Evolutionary conservation across 352 stramenopile genomes (phyloP).

Genomic region (Achlya hypogyna): DNA sequence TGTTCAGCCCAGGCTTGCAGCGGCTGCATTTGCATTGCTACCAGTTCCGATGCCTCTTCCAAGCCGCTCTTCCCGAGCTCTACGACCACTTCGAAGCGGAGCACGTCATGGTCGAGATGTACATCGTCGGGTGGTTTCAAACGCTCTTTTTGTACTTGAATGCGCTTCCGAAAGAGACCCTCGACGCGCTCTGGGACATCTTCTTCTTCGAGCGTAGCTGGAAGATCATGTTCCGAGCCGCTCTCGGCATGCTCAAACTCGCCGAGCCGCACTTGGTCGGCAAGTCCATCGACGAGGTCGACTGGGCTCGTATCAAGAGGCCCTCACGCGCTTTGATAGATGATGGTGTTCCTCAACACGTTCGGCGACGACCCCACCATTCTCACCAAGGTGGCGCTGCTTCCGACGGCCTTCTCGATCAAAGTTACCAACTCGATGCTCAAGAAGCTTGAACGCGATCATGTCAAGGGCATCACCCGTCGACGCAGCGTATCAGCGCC

Average conservation of each 20-base stretch:
- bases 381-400: slow-evolving; percentile 22
- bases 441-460: slow-evolving; percentile 37
- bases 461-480: neutral
- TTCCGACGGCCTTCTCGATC: slow-evolving; percentile 42
- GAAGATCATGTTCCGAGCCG: slow-evolving; percentile 76
- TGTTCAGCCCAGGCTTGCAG: slow-evolving; percentile 67
- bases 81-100: slow-evolving; percentile 65
- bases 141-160: slow-evolving; percentile 83
- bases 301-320: slow-evolving; percentile 18
- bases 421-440: slow-evolving; percentile 77
- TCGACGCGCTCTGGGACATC: slow-evolving; percentile 80
- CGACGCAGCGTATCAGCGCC: neutral
- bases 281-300: slow-evolving; percentile 69
- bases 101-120: slow-evolving; percentile 80
- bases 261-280: slow-evolving; percentile 49
- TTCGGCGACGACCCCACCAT: slow-evolving; percentile 29
- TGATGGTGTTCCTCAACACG: slow-evolving; percentile 78
- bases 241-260: slow-evolving; percentile 57
- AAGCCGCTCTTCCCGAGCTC: slow-evolving; percentile 43
- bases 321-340: neutral
- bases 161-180: slow-evolving; percentile 51
- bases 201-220: slow-evolving; percentile 79
- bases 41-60: slow-evolving; percentile 60
- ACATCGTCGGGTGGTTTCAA: slow-evolving; percentile 83
- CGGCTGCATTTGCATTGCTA: slow-evolving; percentile 72